Evolutionary conservation across 768 basidiomycete genomes (phyloP), one percentile per base, ranked within the genome.

Genomic region (Phylloporus rhodoxanthus): DNA sequence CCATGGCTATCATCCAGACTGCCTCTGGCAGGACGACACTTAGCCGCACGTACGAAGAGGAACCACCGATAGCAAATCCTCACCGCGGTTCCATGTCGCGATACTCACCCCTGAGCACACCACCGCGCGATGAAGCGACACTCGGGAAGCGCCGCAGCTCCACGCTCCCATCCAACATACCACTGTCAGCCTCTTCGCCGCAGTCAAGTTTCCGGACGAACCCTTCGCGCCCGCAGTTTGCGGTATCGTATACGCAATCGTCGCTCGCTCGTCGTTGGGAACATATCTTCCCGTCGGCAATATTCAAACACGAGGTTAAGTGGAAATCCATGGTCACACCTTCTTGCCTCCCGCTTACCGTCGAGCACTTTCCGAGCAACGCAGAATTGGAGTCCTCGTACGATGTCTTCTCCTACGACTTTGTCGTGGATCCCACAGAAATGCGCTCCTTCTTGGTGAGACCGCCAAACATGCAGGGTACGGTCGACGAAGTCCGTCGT

Each of bases 251-350:
- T 50, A 70, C 77, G 0, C 84, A 87, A 53, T 75, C 80, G 2
- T 82, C 82, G 10, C 79, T 92, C n/a, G 90, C 91, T 2, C 75
- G 87, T 37, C 73, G 93, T 17, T 97, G 94, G 93, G 84, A 94
- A 56, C 91, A 95, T 62, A 78, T 86, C 52, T 85, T 87, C 60
- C 84, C 91, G 0, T 75, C 76, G 15, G 79, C 83, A 7, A 65
- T 78, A 21, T 85, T 80, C 62, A 87, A 91, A 64, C 83, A 92
- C 52, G 85, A 94, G 39, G 78, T 93, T 66, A 96, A 97, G 64
- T 98, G 95, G 95, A 82, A 80, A 55, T 84, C 84, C 9, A 82
- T 93, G 63, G 77, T 84, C 44, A 86, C 88, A 0, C 93, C 94
- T 0, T 79, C 82, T 10, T 94, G 90, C 59, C 76, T 97, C 2